Evolutionary conservation across 306 rosid genomes (phyloP), one percentile per base, ranked within the genome.

Genomic region (Sophora flavescens): DNA sequence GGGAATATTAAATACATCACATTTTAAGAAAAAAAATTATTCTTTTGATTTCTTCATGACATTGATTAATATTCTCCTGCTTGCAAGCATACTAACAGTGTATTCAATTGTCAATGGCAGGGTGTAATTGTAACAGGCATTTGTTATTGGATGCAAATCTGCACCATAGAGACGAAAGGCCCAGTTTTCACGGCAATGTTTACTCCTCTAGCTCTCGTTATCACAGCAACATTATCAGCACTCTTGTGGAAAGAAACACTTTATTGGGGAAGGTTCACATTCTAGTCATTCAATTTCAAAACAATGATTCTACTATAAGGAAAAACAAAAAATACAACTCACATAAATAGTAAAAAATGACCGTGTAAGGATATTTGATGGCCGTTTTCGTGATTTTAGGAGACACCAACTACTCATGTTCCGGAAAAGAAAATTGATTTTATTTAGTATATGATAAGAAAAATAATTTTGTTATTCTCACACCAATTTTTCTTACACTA

Each of bases 131-230:
- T 90, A 13, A 86, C 97, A 8, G 98, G 85, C 17, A 84, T 91
- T 30, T 83, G 95, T 8, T 91, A 94, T 62, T 94, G 98, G 98
- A 78, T 94, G 9, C 98, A 91, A 94, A 90, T 90, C 6, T 94
- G 96, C 88, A 78, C 66, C 1, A 88, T 94, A 74, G 95, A 94
- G 88, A 88, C 78, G 41, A 90, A 85, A 85, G 98, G 98, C 63
- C 87, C 98, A 13, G 96, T 94, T 54, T 94, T 94, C 84, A 91
- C 91, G 5, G 86, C 98, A 36, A 82, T 88, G 88, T 94, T 94
- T 81, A 90, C 98, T 44, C 98, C 98, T 36, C 76, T 94, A 4
- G 86, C 98, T 8, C 91, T 94, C 0, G 75, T 91, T 16, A 84
- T 91, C 15, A 91, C 98, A 36, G 98, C 95, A 13, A 70, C 92